These are phyloP conservation scores for Hygrocybe coccinea DNA, from an alignment of 768 basidiomycete species.

Conservation along the genomic window DNA sequence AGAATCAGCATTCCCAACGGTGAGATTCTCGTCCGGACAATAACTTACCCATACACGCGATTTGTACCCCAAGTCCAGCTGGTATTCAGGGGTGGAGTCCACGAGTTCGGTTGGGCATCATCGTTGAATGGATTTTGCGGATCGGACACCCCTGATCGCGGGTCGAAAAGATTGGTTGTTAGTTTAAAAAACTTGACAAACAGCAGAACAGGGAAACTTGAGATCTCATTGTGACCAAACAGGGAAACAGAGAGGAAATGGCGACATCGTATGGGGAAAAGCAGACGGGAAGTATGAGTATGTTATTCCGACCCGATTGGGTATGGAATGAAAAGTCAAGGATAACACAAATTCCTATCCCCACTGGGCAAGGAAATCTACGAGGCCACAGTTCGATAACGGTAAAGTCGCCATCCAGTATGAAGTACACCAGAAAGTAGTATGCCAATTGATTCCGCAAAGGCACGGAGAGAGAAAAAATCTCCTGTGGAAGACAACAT, in stretches of 20 bases:
- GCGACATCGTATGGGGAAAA: no score
- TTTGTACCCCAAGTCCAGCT: slow-evolving; percentile 75
- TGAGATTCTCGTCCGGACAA: neutral
- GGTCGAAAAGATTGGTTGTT: no score
- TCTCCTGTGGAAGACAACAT: neutral
- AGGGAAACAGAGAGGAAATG: no score
- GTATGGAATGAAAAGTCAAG: no score
- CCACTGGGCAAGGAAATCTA: no score
- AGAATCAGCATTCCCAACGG: neutral
- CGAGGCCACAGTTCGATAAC: no score
- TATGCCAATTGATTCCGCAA: neutral
- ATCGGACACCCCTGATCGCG: slow-evolving; percentile 57
- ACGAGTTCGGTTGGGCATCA: slow-evolving; percentile 74
- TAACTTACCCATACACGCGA: slow-evolving; percentile 61
- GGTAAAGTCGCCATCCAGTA: no score
- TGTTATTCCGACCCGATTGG: no score
- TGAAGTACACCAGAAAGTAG: no score
- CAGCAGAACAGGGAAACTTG: neutral
- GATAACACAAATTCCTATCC: no score
- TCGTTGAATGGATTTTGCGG: slow-evolving; percentile 80
- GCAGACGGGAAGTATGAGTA: no score
- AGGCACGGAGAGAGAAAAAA: neutral
- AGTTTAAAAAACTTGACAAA: neutral
- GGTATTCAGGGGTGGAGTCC: slow-evolving; percentile 79
- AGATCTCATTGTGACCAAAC: neutral